These are phyloP conservation scores for Penicillium lividum DNA, from an alignment of 495 filamentous ascomycete genomes.

Conservation along the genomic window DNA sequence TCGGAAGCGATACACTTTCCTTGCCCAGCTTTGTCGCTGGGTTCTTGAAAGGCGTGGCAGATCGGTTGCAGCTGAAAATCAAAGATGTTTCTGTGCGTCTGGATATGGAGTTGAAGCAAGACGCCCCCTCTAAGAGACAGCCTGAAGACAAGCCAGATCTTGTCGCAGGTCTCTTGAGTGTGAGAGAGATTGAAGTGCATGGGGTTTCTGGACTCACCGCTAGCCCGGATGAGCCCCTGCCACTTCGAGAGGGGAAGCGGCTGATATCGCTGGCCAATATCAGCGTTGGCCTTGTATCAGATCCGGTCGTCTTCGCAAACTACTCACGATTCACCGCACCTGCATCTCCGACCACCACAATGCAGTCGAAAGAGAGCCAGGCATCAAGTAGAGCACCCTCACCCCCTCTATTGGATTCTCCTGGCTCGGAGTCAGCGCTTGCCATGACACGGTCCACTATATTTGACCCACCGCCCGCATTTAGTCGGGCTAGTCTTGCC, in stretches of 20 bases:
- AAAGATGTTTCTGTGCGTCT: conserved; percentile 65
- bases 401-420: conserved; percentile 29
- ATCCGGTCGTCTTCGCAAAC: conserved; percentile 70
- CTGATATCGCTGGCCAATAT: conserved; percentile 64
- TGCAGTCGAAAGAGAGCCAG: conserved; percentile 42
- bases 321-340: conserved; percentile 61
- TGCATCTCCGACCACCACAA: conserved; percentile 59
- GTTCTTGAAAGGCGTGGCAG: conserved; percentile 79
- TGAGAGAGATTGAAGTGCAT: conserved; percentile 67
- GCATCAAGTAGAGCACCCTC: conserved; percentile 36
- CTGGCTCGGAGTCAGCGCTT: conserved; percentile 29
- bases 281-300: conserved; percentile 66
- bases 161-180: conserved; percentile 63
- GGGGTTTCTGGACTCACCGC: conserved; percentile 53
- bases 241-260: conserved; percentile 59
- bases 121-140: conserved; percentile 40
- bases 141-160: conserved; percentile 46
- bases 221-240: conserved; percentile 27
- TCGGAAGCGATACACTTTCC: conserved; percentile 72
- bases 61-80: conserved; percentile 73
- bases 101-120: conserved; percentile 55
- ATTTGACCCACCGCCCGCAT: conserved; percentile 31
- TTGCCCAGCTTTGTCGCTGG: conserved; percentile 80
- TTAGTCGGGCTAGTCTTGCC: conserved; percentile 6
- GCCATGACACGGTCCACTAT: conserved; percentile 48